These are phyloP conservation scores for Aspergillus quadricinctus DNA, from an alignment of 2,329 filamentous ascomycete genomes.

Conservation along the genomic window DNA sequence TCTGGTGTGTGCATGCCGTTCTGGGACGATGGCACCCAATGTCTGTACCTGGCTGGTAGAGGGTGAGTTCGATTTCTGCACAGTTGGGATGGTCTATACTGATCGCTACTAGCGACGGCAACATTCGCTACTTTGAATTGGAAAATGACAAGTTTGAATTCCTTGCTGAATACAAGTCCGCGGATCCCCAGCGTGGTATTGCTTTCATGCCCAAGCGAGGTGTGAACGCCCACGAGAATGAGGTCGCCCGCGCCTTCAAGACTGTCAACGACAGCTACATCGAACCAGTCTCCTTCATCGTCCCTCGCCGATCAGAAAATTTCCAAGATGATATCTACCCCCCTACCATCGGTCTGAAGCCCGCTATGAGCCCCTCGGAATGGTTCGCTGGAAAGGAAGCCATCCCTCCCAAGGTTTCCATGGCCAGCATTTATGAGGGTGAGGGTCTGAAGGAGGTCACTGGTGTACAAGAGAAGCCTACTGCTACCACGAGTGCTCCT, in stretches of 20 bases:
- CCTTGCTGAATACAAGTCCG: conserved; percentile 95
- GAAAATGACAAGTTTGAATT: conserved; percentile 99
- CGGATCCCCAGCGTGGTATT: conserved; percentile 87
- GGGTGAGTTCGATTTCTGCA: conserved; percentile 56
- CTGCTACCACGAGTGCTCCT: conserved; percentile 33
- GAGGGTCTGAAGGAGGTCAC: conserved; percentile 71
- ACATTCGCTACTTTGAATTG: conserved; percentile 98
- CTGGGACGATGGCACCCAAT: conserved; percentile 97
- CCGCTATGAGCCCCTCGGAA: conserved; percentile 73
- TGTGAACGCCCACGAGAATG: conserved; percentile 94
- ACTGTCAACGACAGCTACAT: conserved; percentile 92
- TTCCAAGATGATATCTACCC: conserved; percentile 98
- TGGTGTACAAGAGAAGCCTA: conserved; percentile 38
- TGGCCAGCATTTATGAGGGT: conserved; percentile 88
- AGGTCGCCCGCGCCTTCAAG: conserved; percentile 94
- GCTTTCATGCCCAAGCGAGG: conserved; percentile 93
- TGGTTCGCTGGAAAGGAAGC: conserved; percentile 85
- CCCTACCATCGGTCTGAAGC: conserved; percentile 72
- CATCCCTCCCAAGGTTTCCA: conserved; percentile 84
- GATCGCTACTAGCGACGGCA: conserved; percentile 67
- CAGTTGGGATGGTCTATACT: conserved; percentile 2
- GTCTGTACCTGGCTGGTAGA: conserved; percentile 93
- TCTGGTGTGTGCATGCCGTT: conserved; percentile 99
- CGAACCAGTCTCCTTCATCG: conserved; percentile 96
- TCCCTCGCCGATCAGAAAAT: conserved; percentile 84